Percentiles rank a stretch among this genome's conserved stretches.
These are phyloP conservation scores for Kurtzmaniella fragi DNA, from an alignment of 805 yeast species.

Conservation along the genomic window DNA sequence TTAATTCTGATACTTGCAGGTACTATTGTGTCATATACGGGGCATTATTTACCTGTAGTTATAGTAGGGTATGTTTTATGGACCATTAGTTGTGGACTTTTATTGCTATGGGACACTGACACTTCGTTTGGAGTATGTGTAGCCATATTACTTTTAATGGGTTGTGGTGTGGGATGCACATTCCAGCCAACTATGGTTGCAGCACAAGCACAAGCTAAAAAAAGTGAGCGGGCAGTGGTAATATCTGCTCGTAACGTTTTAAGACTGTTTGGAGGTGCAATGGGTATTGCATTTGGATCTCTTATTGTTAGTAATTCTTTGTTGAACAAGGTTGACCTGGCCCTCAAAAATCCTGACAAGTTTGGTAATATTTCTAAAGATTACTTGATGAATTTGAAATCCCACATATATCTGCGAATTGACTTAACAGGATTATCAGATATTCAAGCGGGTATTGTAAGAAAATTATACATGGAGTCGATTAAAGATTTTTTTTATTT, in stretches of 20 bases:
- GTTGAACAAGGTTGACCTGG: slow-evolving; percentile 13
- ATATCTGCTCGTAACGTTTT: slow-evolving; percentile 28
- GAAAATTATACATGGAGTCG: slow-evolving; percentile 22
- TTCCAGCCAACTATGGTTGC: slow-evolving; percentile 57
- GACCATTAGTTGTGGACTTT: slow-evolving; percentile 36
- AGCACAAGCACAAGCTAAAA: slow-evolving; percentile 33
- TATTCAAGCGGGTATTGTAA: slow-evolving; percentile 14
- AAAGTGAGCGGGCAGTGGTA: slow-evolving; percentile 30
- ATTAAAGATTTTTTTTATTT: slow-evolving; percentile 27
- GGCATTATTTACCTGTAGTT: slow-evolving; percentile 40
- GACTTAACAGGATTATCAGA: slow-evolving; percentile 16
- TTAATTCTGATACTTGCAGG: slow-evolving; percentile 42
- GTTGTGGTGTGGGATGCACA: slow-evolving; percentile 42
- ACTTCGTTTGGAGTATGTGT: slow-evolving; percentile 28
- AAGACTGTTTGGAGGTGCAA: slow-evolving; percentile 30
- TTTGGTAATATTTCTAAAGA: slow-evolving; percentile 7
- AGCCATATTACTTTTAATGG: slow-evolving; percentile 8
- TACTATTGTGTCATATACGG: slow-evolving; percentile 34
- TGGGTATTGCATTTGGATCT: slow-evolving; percentile 27
- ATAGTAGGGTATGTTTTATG: slow-evolving; percentile 38
- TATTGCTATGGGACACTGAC: slow-evolving; percentile 24
- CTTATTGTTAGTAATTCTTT: slow-evolving; percentile 23
- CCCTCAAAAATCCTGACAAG: slow-evolving; percentile 4
- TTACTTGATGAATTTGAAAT: slow-evolving; percentile 16
- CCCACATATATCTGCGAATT: slow-evolving; percentile 24